Evolutionary conservation across 2,329 filamentous ascomycete genomes (phyloP).

Genomic region (Microdochium nivale): DNA sequence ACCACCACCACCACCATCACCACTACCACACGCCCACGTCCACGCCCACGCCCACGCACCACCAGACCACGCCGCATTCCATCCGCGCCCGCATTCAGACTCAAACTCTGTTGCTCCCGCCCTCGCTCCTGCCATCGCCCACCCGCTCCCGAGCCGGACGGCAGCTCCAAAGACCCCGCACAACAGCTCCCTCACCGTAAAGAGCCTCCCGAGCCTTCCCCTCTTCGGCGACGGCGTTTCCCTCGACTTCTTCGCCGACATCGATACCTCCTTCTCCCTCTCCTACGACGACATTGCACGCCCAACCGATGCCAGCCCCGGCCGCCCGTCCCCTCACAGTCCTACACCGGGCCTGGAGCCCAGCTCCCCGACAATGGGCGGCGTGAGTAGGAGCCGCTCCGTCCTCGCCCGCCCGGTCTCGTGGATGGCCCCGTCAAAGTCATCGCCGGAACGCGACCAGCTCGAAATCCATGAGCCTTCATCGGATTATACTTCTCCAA

Average conservation of each 20-base stretch:
- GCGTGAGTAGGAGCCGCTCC: constrained; percentile 31
- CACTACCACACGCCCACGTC: too few species aligned
- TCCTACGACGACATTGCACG: constrained; percentile 16
- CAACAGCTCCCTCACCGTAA: constrained; percentile 13
- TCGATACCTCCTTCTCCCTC: constrained; percentile 37
- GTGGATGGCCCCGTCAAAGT: constrained; percentile 41
- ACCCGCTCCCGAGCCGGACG: constrained; percentile 6
- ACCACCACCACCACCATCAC: too few species aligned
- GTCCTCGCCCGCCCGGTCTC: constrained; percentile 40
- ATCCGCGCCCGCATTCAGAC: constrained; percentile 23
- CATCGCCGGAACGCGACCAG: constrained; percentile 16
- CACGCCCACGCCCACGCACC: too few species aligned
- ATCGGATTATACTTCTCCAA: constrained; percentile 5
- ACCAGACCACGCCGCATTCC: constrained; percentile 9
- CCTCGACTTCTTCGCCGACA: constrained; percentile 39
- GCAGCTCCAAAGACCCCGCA: constrained; percentile 3
- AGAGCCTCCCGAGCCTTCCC: constrained; percentile 26
- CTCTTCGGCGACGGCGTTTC: constrained; percentile 40
- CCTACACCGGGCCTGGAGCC: constrained; percentile 13
- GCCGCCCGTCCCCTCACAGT: constrained; percentile 9
- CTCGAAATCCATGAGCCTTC: background rate
- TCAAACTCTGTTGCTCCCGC: constrained; percentile 18
- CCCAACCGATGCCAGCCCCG: constrained; percentile 17
- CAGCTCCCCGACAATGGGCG: constrained; percentile 13
- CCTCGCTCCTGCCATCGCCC: constrained; percentile 10